These are phyloP conservation scores for Isabelozyma pseudorhagii DNA, from an alignment of 805 yeast species.

Conservation along the genomic window DNA sequence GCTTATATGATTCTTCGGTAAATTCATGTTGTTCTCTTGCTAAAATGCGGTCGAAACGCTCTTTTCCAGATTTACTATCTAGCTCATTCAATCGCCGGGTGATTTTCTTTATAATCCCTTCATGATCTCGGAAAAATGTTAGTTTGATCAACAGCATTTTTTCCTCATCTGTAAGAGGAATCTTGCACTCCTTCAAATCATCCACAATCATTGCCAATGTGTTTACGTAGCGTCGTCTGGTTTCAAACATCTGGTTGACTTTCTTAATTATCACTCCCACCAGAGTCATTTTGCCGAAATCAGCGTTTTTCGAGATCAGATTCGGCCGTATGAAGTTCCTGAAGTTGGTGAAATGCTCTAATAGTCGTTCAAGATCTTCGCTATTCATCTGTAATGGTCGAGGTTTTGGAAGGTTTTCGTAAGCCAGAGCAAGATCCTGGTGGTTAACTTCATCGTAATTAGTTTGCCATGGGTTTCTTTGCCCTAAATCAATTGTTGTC, in stretches of 20 bases:
- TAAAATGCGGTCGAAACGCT: neutral
- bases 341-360: constrained; percentile 17
- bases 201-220: constrained; percentile 20
- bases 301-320: constrained; percentile 5
- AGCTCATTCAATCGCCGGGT: neutral
- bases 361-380: constrained; percentile 24
- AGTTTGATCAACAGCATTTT: constrained; percentile 24
- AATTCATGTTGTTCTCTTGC: neutral
- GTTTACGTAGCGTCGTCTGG: constrained; percentile 15
- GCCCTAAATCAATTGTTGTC: neutral
- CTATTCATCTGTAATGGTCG: constrained; percentile 20
- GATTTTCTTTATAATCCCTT: constrained; percentile 14
- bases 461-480: neutral
- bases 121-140: constrained; percentile 29
- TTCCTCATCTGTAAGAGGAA: constrained; percentile 29
- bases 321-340: constrained; percentile 26
- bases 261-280: constrained; percentile 7
- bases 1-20: neutral
- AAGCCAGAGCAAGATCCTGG: constrained; percentile 18
- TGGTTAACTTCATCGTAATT: constrained; percentile 19
- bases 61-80: neutral
- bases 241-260: constrained; percentile 14
- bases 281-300: neutral
- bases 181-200: constrained; percentile 21
- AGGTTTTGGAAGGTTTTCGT: constrained; percentile 24